Conservation (phyloP, 805 yeast species). For the Priceomyces medius region DNA sequence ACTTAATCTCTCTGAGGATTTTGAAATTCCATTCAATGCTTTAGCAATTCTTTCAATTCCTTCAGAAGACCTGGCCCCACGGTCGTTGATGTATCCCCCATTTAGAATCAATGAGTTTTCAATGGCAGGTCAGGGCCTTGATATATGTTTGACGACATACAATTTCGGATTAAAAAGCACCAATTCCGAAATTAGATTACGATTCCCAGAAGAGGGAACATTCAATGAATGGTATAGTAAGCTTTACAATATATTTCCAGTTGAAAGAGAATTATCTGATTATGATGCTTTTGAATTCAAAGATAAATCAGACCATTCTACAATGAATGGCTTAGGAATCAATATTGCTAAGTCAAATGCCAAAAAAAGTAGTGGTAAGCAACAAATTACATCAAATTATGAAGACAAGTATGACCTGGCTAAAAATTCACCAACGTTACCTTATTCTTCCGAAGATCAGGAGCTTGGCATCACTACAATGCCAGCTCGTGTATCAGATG, state of each 20-base stretch:
- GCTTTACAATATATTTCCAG: constrained; percentile 34
- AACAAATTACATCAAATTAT: not conserved
- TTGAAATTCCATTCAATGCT: constrained; percentile 27
- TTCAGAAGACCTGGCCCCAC: constrained; percentile 13
- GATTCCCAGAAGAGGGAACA: constrained; percentile 14
- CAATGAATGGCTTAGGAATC: constrained; percentile 35
- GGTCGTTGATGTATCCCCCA: constrained; percentile 42
- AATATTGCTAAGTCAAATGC: constrained; percentile 16
- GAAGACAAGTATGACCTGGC: not conserved
- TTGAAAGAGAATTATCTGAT: constrained; percentile 23
- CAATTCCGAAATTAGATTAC: constrained; percentile 13
- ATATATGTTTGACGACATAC: constrained; percentile 15
- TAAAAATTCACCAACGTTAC: not conserved
- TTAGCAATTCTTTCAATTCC: constrained; percentile 35
- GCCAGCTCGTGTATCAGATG: not conserved
- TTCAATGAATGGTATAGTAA: constrained; percentile 31
- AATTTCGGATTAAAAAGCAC: constrained; percentile 17
- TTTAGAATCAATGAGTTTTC: constrained; percentile 39
- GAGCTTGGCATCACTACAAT: not conserved
- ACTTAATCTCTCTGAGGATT: constrained; percentile 25
- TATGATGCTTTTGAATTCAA: constrained; percentile 20
- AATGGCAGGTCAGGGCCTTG: constrained; percentile 14
- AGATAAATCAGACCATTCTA: constrained; percentile 12
- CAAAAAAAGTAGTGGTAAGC: not conserved
- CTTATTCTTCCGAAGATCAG: not conserved